Conservation (phyloP, 2,329 filamentous ascomycete species). For the Sclerotinia minor region DNA sequence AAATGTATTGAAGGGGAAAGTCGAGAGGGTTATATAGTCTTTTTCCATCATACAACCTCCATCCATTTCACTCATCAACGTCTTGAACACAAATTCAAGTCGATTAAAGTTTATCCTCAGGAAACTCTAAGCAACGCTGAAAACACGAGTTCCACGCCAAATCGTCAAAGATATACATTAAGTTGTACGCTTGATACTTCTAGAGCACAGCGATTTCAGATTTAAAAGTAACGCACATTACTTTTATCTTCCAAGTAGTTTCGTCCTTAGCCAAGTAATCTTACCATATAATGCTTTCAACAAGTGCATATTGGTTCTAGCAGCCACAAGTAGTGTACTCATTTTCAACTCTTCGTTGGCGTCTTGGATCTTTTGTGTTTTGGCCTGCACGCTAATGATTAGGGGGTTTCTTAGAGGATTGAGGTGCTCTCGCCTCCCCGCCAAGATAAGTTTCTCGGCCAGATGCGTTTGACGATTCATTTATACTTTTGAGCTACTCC, state of each 20-base stretch:
- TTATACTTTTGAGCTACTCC: too few species aligned
- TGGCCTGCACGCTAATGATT: too few species aligned
- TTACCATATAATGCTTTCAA: neutral
- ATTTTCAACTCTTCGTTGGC: neutral
- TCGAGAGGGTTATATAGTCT: constrained; percentile 2
- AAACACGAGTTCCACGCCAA: neutral
- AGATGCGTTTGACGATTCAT: too few species aligned
- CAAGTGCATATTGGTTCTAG: neutral
- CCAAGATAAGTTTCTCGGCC: too few species aligned
- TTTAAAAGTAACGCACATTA: too few species aligned
- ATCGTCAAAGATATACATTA: neutral
- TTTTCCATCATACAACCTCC: neutral
- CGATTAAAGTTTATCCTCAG: too few species aligned
- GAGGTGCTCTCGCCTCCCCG: too few species aligned
- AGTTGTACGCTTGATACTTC: neutral
- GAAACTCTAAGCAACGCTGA: neutral
- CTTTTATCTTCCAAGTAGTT: neutral
- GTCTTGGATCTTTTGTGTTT: neutral
- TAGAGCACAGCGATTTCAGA: neutral
- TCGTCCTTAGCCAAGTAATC: neutral
- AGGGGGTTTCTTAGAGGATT: too few species aligned
- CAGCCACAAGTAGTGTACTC: too few species aligned
- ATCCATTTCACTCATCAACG: neutral
- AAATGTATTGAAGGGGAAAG: neutral
- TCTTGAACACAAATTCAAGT: too few species aligned